A percentile compares a stretch with the other conserved stretches of the same genome.
These are phyloP conservation scores for Nakazawaea peltata DNA, from an alignment of 805 yeast genomes.

Conservation along the genomic window DNA sequence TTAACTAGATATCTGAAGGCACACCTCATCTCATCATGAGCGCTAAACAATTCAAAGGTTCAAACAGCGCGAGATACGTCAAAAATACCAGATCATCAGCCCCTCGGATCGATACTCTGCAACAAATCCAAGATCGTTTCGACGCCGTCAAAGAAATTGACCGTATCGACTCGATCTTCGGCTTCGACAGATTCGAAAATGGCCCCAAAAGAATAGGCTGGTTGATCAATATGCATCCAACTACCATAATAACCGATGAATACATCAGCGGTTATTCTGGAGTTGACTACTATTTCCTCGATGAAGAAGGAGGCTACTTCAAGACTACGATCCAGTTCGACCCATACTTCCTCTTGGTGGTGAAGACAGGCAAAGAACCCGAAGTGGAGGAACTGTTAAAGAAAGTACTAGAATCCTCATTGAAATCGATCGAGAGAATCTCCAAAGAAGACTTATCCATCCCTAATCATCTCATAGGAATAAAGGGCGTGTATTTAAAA, in stretches of 20 bases:
- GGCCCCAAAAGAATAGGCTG: conserved; percentile 78
- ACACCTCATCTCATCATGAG: too few species aligned
- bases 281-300: conserved; percentile 89
- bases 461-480: conserved; percentile 83
- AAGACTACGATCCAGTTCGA: conserved; percentile 76
- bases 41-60: conserved; percentile 31
- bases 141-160: conserved; percentile 57
- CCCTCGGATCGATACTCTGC: conserved; percentile 5
- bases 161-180: conserved; percentile 73
- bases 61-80: conserved; percentile 45
- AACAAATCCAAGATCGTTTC: conserved; percentile 28
- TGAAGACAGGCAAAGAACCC: conserved; percentile 50
- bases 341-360: conserved; percentile 77
- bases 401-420: conserved; percentile 52
- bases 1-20: too few species aligned
- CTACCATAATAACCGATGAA: conserved; percentile 55
- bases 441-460: conserved; percentile 72
- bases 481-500: conserved; percentile 54
- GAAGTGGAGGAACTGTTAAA: conserved; percentile 84
- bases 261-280: conserved; percentile 69
- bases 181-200: conserved; percentile 70
- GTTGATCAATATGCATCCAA: conserved; percentile 92
- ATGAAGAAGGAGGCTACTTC: conserved; percentile 94
- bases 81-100: conserved; percentile 22
- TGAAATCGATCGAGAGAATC: conserved; percentile 49